phyloP scores from a whole-genome alignment of 805 yeast species.

The Candida arabinofermentans region DNA sequence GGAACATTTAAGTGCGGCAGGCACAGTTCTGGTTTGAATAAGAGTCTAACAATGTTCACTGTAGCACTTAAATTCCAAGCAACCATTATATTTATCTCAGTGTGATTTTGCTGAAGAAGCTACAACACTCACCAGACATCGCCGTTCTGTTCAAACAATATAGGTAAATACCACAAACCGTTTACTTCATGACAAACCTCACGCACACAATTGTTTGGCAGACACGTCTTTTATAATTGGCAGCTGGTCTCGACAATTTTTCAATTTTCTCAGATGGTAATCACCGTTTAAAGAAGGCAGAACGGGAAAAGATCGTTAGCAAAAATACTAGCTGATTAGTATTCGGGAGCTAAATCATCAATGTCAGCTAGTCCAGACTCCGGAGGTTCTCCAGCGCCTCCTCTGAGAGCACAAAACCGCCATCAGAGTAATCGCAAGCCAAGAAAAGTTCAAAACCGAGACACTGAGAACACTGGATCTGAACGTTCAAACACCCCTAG shows the following conservation, averaged over 20 bases:
- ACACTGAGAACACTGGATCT: neutral
- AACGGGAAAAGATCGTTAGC: neutral
- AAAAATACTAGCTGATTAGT: too few species aligned
- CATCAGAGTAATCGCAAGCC: neutral
- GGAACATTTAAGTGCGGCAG: constrained; percentile 69
- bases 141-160: too few species aligned
- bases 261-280: neutral
- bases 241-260: neutral
- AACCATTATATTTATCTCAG: neutral
- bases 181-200: too few species aligned
- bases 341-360: too few species aligned
- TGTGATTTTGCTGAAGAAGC: too few species aligned
- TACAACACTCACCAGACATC: neutral
- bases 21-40: constrained; percentile 62
- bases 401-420: neutral
- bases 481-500: neutral
- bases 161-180: too few species aligned
- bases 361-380: too few species aligned
- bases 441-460: neutral
- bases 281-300: neutral
- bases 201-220: too few species aligned
- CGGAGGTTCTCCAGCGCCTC: too few species aligned
- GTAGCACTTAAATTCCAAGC: constrained; percentile 68
- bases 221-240: neutral
- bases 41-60: constrained; percentile 55